phyloP scores from a whole-genome alignment of 805 yeast species.

The Zygoascus flipseniorum region DNA sequence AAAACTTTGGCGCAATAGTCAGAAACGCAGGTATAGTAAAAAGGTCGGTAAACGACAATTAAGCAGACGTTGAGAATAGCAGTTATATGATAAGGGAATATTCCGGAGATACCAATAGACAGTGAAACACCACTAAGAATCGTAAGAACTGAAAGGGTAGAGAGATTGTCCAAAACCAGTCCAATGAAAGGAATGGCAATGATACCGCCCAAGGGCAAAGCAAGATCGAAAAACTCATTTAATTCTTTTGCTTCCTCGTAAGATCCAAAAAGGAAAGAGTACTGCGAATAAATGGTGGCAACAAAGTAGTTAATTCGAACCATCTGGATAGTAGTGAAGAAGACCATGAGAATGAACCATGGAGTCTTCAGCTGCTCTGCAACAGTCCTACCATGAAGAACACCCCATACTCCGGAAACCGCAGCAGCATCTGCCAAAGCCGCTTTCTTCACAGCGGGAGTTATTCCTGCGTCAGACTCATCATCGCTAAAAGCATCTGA shows the following conservation, averaged over 20 bases:
- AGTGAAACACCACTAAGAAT: slow-evolving; percentile 49
- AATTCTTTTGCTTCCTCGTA: slow-evolving; percentile 43
- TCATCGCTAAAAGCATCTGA: slow-evolving; percentile 2
- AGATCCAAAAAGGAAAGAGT: slow-evolving; percentile 55
- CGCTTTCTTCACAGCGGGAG: slow-evolving; percentile 1
- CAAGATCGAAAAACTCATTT: slow-evolving; percentile 74
- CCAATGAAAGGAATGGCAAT: slow-evolving; percentile 85
- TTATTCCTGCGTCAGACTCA: neutral
- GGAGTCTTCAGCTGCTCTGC: slow-evolving; percentile 41
- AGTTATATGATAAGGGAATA: slow-evolving; percentile 39
- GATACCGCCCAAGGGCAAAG: slow-evolving; percentile 83
- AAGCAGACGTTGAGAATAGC: slow-evolving; percentile 63
- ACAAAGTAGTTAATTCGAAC: slow-evolving; percentile 86
- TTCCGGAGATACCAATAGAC: slow-evolving; percentile 62
- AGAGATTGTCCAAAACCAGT: slow-evolving; percentile 60
- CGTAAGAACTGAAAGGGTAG: slow-evolving; percentile 49
- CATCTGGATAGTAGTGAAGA: slow-evolving; percentile 83
- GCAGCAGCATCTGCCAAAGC: slow-evolving; percentile 16
- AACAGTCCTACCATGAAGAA: slow-evolving; percentile 57
- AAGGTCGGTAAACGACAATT: slow-evolving; percentile 80
- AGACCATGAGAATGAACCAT: slow-evolving; percentile 73
- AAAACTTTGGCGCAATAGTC: slow-evolving; percentile 89
- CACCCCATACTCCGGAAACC: slow-evolving; percentile 57
- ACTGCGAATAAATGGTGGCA: slow-evolving; percentile 81
- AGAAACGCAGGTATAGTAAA: slow-evolving; percentile 85